Evolutionary conservation across 371 early-diverging fungal genomes (phyloP), one percentile per base, ranked within the genome.

Genomic region (Mortierella sp.): DNA sequence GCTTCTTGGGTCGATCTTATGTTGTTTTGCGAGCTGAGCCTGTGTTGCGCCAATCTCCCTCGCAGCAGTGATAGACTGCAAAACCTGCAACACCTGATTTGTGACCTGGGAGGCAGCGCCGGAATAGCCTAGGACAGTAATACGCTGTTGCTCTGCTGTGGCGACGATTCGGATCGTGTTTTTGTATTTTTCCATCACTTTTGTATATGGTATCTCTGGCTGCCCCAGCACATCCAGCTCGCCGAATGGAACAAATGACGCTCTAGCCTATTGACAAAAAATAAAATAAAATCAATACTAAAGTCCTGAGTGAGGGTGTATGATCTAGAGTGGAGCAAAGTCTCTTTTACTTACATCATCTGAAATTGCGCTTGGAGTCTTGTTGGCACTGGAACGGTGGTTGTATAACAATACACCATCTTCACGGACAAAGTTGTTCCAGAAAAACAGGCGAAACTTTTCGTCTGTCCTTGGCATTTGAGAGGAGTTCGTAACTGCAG

Each of bases 41-140:
- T 93, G 93, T 0, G 91, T 88, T 32, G 89, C 72, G 1, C 94
- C 94, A 26, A 68, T 61, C 1, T 72, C 84, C 2, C 93, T 85
- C 5, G 79, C 43, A 2, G 86, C 80, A 0, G 87, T 83, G 47
- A 93, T 76, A 3, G 64, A 26, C 43, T 84, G 72, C 5, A 91
- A 72, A 5, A 88, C 61, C 16, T 62, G 68, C 30, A 68, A 70
- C 1, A 64, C 73, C 35, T 68, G 62, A 43, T 51, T 35, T 8
- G 84, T 60, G 26, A 69, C 60, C 26, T 66, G 40, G 9, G 47
- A 14, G 18, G 60, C 58, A 0, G 59, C 62, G 28, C 70, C 73
- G 5, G 76, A 65, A 37, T 72, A 65, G 4, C 80, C 80, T 1
- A 79, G 72, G 39, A 74, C 28, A 4, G 72, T 75, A 0, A 47